Evolutionary conservation across 2,329 filamentous ascomycete genomes (phyloP), one percentile per base, ranked within the genome.

Genomic region (Diatrype stigma): DNA sequence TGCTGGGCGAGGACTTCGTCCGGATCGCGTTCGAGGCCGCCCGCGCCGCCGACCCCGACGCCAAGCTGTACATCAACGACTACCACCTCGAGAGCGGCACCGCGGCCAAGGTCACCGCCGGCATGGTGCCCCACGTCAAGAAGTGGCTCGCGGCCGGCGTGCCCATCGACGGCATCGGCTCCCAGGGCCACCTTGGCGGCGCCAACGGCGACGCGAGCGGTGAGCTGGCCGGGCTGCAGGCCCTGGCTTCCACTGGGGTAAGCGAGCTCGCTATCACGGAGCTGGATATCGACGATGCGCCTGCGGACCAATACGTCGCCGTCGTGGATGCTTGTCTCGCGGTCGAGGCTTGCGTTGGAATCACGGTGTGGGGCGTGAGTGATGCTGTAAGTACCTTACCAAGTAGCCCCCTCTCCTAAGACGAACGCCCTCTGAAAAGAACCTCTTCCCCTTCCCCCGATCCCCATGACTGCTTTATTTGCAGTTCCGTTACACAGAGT

Each of bases 1-100:
- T 88, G 2, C 75, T 89, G 8, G 85, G 85, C 34, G 84, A 87
- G 67, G 77, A 78, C 62, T 88, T 84, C 62, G 79, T 89, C 47
- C 71, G 73, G n/a, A 84, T 86, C 58, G 85, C 85, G 35, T 89
- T 89, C 70, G 73, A 78, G 44, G 79, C 85, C 11, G 86, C 86
- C 16, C 76, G 77, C 42, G 75, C 75, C 7, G 84, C 82, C 16
- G 86, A 89, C 62, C 83, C 86, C 2, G 60, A 66, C 47, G 84
- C 84, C 2, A 85, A 84, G 69, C 75, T 89, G 30, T 90, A 87
- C 72, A 86, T 89, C 70, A 89, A 89, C 66, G 85, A 89, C 60
- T 80, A 75, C 67, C 86, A 85, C 68, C 75, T 86, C 49, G 84
- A 86, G 67, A 73, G 65, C 35, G 75, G 82, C 19, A 74, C 60